Evolutionary conservation across 208 protist genomes (phyloP), one percentile per base, ranked within the genome.

Genomic region (Leishmania lainsoni): DNA sequence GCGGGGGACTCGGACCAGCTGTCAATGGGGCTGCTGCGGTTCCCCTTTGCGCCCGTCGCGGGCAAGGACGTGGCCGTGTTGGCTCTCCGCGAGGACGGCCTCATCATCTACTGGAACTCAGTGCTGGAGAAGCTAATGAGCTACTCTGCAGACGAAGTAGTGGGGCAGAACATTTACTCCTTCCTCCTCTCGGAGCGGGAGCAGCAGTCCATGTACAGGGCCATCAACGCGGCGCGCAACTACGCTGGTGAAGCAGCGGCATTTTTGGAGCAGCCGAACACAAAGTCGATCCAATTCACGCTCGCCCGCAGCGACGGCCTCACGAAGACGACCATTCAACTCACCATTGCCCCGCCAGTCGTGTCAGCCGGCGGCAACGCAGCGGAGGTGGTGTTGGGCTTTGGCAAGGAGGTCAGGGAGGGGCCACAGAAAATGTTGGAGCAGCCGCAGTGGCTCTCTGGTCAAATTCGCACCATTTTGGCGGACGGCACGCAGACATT

Each of bases 101-200:
- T 93, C 45, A 93, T 97, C 51, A 65, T 94, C 39, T 77, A 86
- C 58, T 97, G 93, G 92, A 96, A 94, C 86, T 86, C 90, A 32
- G 90, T 83, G 66, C 78, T 94, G 69, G 89, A 82, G 59, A 78
- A 54, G 65, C 83, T 95, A 14, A 96, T 92, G 35, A 89, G 85
- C 78, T 97, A 96, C 86, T 73, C 89, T 51, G 81, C 89, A 0
- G 83, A 78, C 45, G 90, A 97, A 52, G 90, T 88, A 66, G 84
- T 96, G 29, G 94, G 94, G 14, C 93, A 96, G 74, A 95, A 92
- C 80, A 89, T 97, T 51, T 97, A 91, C 83, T 93, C 92, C 39
- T 95, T 96, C 54, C 79, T 97, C 9, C 76, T 91, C 35, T 88
- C 90, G 48, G 84, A 90, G 70, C 76, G 88, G 61, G 94, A 96